A percentile compares a stretch with the other conserved stretches of the same genome.
Evolutionary conservation across 2,329 filamentous ascomycete species (phyloP).

Genomic region (Aspergillus transmontanensis): DNA sequence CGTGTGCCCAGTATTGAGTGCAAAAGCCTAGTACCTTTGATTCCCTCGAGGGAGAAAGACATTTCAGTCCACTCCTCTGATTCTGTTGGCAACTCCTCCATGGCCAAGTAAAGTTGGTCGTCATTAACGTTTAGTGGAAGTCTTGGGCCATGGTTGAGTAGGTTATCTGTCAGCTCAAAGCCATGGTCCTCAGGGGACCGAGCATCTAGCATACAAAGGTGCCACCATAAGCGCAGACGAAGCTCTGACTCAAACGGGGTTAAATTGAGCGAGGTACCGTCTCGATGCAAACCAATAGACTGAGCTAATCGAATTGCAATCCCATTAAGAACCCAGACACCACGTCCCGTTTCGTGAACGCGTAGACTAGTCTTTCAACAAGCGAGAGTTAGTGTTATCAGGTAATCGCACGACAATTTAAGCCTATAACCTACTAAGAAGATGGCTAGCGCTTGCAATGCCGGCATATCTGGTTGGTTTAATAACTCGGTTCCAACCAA

Average conservation of each 20-base stretch:
- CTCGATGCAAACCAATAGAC: not conserved
- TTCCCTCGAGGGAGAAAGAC: not conserved
- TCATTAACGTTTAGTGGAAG: slow-evolving; percentile 3
- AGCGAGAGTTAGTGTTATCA: too few species aligned
- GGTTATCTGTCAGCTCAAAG: not conserved
- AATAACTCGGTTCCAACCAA: not conserved
- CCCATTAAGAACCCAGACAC: slow-evolving; percentile 1
- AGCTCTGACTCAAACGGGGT: not conserved
- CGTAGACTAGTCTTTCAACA: slow-evolving; percentile 2
- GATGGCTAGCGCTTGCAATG: slow-evolving; percentile 1
- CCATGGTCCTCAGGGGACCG: slow-evolving; percentile 1
- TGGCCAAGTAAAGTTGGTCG: not conserved
- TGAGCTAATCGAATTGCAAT: not conserved
- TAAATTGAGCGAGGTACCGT: not conserved
- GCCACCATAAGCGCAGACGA: not conserved
- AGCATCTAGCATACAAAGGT: not conserved
- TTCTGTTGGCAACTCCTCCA: not conserved
- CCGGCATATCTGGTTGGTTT: not conserved
- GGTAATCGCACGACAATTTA: too few species aligned
- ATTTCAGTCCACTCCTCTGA: not conserved
- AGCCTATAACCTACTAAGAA: not conserved
- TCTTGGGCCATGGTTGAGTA: not conserved
- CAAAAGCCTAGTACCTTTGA: not conserved
- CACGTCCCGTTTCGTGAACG: not conserved
- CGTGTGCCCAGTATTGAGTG: not conserved